Evolutionary conservation across 2,329 filamentous ascomycete species (phyloP), one percentile per base, ranked within the genome.

Genomic region (Calycina marina): DNA sequence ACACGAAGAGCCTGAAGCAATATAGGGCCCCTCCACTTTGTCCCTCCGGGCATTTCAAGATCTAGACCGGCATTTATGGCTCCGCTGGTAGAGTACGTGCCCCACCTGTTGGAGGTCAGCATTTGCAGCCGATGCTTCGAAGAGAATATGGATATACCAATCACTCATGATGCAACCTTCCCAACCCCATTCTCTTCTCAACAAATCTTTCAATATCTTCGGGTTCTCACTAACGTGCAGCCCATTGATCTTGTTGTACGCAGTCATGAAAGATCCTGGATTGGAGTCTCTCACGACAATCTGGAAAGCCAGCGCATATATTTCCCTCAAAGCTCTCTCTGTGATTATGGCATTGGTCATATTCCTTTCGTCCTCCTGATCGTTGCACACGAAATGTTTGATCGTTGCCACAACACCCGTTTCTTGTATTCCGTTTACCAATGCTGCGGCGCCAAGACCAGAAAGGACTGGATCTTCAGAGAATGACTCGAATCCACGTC

Each of bases 21-120:
- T 14, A 46, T 33, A 4, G 42, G 34, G 2, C 49, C 49, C 14
- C 47, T 36, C 45, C 43, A 50, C 33, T 39, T 43, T 3, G 46
- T 45, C 9, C 66, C 63, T 0, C 69, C 69, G 2, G 69, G 69
- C 69, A 74, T 73, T 52, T 73, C 69, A 13, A 73, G 56, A 48
- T 72, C 65, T 13, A 70, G 53, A 4, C 69, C 66, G 14, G 67
- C 65, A 24, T 62, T 56, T 17, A 58, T 54, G 5, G 67, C 58
- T 24, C 63, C 60, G 0, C 61, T 59, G 4, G 65, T 68, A 39
- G 60, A 66, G 46, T 73, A 72, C 2, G 61, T 68, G 35, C 67
- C 69, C 42, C 42, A 55, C 48, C 48, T 51, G 20, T n/a, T 41
- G 13, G 37, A 18, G 30, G 8, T 24, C 14, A 18, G 6, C 30